Evolutionary conservation across 495 filamentous ascomycete species (phyloP), one percentile per base, ranked within the genome.

Genomic region (Penicillium tannophilum): DNA sequence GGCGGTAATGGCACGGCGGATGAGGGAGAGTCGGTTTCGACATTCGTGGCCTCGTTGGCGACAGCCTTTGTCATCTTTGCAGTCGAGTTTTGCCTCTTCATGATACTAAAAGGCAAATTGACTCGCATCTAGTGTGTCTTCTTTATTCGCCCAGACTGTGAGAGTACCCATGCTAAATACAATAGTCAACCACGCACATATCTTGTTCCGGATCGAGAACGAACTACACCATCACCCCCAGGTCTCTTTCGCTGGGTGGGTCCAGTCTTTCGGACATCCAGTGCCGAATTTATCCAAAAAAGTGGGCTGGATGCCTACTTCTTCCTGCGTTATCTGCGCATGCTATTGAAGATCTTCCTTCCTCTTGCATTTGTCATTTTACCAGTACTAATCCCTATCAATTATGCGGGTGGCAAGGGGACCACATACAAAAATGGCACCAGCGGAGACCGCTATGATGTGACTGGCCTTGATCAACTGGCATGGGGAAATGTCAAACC

Each of bases 241-340:
- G 91, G 85, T 19, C 78, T 88, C n/a, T 86, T 86, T 64, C 80
- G 77, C 57, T 88, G 92, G 83, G 70, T 93, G 41, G 72, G 72
- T 24, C 81, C 87, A 26, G 82, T 96, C 35, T 90, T 94, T 73
- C 85, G 81, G 66, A 91, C 91, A 54, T 82, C 84, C 47, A 88
- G 92, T 72, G 80, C 89, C n/a, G 91, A 96, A 61, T 88, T 97
- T 68, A 94, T 97, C 59, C 87, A 90, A 41, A 97, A 96, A 73
- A 96, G 91, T 71, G 94, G 94, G 6, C 83, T 98, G 41, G 94
- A 98, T 73, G 93, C 95, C 65, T 98, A 97, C 78, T 96, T 98
- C 74, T 98, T 98, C 76, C 81, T 98, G 1, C 90, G 95, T 54
- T 98, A 96, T 70, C 81, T 98, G 16, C 90, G 93, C 55, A 94